Percentiles rank a stretch among this genome's conserved stretches.
phyloP scores from a whole-genome alignment of 2,329 filamentous ascomycete species.

The Fusarium euwallaceae region DNA sequence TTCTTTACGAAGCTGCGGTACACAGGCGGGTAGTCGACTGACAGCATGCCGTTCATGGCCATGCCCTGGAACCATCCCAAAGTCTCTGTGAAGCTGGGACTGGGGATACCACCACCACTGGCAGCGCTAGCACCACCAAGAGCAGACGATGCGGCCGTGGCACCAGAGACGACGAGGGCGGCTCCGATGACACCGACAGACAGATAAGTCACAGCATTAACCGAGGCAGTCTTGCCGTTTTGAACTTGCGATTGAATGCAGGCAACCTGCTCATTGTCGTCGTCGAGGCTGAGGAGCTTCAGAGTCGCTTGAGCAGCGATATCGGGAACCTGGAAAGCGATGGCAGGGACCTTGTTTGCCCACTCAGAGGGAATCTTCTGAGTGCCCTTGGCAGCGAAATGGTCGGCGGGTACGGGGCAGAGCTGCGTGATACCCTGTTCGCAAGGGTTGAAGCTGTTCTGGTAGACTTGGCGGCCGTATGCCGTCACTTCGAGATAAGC shows the following conservation, averaged over 20 bases:
- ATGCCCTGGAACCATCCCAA: conserved; percentile 93
- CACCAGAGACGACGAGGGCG: conserved; percentile 79
- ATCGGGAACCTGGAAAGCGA: conserved; percentile 92
- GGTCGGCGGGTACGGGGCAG: conserved; percentile 85
- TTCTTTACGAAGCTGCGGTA: conserved; percentile 93
- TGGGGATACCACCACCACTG: conserved; percentile 71
- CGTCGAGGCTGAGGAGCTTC: conserved; percentile 74
- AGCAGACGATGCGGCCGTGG: conserved; percentile 75
- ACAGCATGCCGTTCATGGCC: conserved; percentile 96
- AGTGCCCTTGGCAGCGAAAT: conserved; percentile 78
- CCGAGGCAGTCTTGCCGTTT: conserved; percentile 86
- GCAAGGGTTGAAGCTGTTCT: conserved; percentile 87
- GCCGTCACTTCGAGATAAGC: conserved; percentile 82
- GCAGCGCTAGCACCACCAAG: conserved; percentile 67
- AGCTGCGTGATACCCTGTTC: conserved; percentile 75
- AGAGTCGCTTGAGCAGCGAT: conserved; percentile 88
- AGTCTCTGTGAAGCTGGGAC: conserved; percentile 88
- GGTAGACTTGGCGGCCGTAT: conserved; percentile 86
- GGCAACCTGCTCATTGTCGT: conserved; percentile 72
- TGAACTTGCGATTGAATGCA: conserved; percentile 86
- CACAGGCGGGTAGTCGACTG: conserved; percentile 86
- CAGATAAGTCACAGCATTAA: conserved; percentile 84
- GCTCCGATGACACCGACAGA: conserved; percentile 89
- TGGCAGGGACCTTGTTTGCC: conserved; percentile 82
- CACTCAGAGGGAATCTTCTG: conserved; percentile 80